A percentile compares a stretch with the other conserved stretches of the same genome.
Conservation (phyloP, 1,284 basidiomycete genomes). For the Austropuccinia psidii region DNA sequence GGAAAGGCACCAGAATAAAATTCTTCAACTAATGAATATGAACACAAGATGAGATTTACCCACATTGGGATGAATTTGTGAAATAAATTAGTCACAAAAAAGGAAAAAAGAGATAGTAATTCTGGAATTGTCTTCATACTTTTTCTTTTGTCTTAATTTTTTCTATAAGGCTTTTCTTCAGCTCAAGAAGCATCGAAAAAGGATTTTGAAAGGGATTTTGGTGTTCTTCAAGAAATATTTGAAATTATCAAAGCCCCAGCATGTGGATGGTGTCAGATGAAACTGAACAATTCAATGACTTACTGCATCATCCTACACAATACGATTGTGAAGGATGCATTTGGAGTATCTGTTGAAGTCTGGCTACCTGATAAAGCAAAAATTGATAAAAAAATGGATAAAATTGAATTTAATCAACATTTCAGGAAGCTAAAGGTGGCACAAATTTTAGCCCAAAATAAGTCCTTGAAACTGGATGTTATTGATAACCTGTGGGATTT, state of each 20-base stretch:
- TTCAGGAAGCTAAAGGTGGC: no score
- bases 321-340: slow-evolving; percentile 7
- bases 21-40: background rate
- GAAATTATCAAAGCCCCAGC: background rate
- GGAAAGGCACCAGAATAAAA: background rate
- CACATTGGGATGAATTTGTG: background rate
- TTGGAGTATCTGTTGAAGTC: no score
- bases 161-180: background rate
- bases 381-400: no score
- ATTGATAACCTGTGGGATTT: no score
- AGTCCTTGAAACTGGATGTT: no score
- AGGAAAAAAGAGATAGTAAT: background rate
- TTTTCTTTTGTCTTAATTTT: no score
- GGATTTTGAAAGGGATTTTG: no score
- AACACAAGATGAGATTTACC: background rate
- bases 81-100: background rate
- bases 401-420: no score
- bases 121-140: no score
- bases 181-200: background rate
- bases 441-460: no score
- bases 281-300: background rate
- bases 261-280: background rate
- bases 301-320: slow-evolving; percentile 1
- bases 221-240: background rate
- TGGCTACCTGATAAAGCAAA: no score